Conservation (phyloP, 441 rosid species). For the Francoa sonchifolia region DNA sequence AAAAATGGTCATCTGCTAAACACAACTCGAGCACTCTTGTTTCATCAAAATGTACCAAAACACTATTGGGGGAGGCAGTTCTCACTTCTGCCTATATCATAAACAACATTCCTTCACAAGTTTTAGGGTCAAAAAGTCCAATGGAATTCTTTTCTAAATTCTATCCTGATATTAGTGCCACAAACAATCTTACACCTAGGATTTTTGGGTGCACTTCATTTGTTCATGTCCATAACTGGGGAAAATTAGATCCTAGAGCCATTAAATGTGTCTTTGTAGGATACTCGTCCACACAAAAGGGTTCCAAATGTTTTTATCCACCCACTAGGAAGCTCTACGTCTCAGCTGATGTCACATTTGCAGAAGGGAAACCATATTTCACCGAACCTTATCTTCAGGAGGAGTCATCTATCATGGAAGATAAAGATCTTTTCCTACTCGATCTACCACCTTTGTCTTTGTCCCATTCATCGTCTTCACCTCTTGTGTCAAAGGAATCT, state of each 20-base stretch:
- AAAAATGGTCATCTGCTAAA: too few relatives aligned
- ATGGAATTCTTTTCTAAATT: too few relatives aligned
- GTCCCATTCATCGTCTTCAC: not conserved
- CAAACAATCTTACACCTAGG: not conserved
- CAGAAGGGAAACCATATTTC: not conserved
- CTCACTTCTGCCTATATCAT: too few relatives aligned
- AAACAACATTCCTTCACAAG: too few relatives aligned
- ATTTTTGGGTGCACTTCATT: slow-evolving; percentile 1
- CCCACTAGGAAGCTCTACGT: not conserved
- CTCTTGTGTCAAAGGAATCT: not conserved
- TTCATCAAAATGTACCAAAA: not conserved
- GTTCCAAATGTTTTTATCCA: not conserved
- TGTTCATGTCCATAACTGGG: not conserved
- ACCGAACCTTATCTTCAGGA: not conserved
- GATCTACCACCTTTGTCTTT: not conserved
- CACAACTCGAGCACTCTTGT: not conserved
- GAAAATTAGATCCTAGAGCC: not conserved
- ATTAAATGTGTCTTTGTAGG: not conserved
- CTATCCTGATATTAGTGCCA: not conserved
- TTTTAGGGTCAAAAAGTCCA: too few relatives aligned
- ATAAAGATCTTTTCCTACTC: not conserved
- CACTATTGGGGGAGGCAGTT: too few relatives aligned
- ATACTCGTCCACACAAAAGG: slow-evolving; percentile 1
- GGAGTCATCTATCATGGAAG: not conserved
- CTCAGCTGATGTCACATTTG: not conserved